A percentile compares a stretch with the other conserved stretches of the same genome.
Evolutionary conservation across 441 rosid genomes (phyloP).

Genomic region (Erodium trifolium): DNA sequence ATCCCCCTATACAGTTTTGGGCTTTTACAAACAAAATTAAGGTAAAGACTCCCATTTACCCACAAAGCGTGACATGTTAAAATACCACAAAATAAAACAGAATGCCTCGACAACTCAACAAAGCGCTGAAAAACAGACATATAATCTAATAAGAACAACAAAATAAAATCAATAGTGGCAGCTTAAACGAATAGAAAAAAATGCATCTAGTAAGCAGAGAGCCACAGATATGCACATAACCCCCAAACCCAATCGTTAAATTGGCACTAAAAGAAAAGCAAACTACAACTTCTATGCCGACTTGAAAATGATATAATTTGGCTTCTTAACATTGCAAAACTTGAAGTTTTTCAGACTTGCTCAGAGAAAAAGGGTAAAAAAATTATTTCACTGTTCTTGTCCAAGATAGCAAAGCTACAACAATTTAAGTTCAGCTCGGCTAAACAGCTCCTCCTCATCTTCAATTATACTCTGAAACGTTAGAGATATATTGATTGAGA

Average conservation of each 20-base stretch:
- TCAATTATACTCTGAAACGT: neutral
- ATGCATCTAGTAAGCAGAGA: no score
- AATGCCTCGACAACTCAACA: neutral
- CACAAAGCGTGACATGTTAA: neutral
- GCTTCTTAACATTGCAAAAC: neutral
- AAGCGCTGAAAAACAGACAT: neutral
- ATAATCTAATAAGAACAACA: neutral
- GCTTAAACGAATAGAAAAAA: neutral
- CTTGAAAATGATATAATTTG: neutral
- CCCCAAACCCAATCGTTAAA: neutral
- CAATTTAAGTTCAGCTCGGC: neutral
- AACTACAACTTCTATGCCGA: neutral
- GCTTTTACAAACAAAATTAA: neutral
- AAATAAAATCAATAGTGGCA: neutral
- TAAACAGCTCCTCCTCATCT: neutral
- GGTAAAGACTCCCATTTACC: neutral
- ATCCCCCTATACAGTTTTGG: neutral
- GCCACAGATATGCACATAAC: neutral
- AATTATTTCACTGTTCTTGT: neutral
- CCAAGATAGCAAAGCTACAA: neutral
- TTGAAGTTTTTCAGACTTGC: neutral
- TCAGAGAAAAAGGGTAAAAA: neutral
- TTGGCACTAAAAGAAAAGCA: neutral
- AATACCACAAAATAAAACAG: neutral
- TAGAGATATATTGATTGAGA: neutral